Evolutionary conservation across 768 basidiomycete species (phyloP).

Genomic region (Fomitopsis pulvina): DNA sequence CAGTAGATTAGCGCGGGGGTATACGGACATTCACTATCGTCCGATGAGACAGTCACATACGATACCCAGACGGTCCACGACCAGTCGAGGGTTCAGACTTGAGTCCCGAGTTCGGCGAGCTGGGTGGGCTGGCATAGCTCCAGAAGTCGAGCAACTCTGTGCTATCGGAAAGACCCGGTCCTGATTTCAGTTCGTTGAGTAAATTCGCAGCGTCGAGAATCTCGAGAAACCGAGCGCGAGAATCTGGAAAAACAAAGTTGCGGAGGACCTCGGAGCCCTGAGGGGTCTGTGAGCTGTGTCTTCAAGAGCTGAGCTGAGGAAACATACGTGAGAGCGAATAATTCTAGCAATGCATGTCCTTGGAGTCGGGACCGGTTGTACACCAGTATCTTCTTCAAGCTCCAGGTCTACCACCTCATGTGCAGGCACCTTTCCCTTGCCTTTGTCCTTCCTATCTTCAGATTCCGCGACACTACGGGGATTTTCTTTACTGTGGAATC

Average conservation of each 20-base stretch:
- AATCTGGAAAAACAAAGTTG: constrained; percentile 69
- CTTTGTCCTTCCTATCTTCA: constrained; percentile 14
- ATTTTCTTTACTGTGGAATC: neutral
- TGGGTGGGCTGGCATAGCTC: constrained; percentile 48
- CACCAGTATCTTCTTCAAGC: constrained; percentile 10
- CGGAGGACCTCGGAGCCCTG: constrained; percentile 53
- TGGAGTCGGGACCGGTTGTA: constrained; percentile 22
- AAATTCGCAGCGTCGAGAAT: constrained; percentile 45
- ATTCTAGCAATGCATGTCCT: constrained; percentile 41
- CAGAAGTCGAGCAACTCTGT: constrained; percentile 50
- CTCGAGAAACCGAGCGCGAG: constrained; percentile 58
- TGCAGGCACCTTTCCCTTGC: neutral
- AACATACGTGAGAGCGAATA: constrained; percentile 54
- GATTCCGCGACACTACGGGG: constrained; percentile 10
- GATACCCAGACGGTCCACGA: no score
- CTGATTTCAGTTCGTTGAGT: constrained; percentile 21
- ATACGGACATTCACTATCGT: no score
- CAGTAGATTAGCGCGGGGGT: no score
- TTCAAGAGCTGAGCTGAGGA: neutral
- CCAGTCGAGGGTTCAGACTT: no score
- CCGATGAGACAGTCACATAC: no score
- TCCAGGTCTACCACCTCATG: constrained; percentile 4
- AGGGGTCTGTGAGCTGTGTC: no score
- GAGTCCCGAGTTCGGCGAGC: no score
- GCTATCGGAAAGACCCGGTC: constrained; percentile 15